Conservation (phyloP, 2,329 filamentous ascomycete genomes). For the Nemania serpens region DNA sequence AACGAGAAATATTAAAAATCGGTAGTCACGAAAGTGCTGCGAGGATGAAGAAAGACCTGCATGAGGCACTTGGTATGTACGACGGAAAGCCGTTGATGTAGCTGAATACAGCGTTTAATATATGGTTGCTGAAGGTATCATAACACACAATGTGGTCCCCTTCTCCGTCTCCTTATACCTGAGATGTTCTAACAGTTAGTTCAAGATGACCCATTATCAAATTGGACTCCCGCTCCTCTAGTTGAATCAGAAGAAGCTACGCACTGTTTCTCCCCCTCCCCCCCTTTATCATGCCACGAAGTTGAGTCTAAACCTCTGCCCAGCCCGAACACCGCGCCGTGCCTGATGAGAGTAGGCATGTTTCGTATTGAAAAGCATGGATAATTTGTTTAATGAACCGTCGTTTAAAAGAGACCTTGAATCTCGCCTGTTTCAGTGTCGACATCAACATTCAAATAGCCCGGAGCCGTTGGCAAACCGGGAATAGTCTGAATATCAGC, state of each 20-base stretch:
- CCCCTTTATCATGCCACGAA: constrained; percentile 17
- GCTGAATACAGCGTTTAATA: constrained; percentile 7
- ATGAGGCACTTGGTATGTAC: neutral
- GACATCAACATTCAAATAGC: constrained; percentile 91
- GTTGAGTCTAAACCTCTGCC: constrained; percentile 25
- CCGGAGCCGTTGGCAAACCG: constrained; percentile 90
- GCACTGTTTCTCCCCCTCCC: constrained; percentile 13
- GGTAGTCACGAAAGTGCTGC: neutral
- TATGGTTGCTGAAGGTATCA: constrained; percentile 29
- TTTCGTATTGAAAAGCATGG: neutral
- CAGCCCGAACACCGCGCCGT: constrained; percentile 15
- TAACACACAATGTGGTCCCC: neutral
- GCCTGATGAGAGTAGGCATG: neutral
- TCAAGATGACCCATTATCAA: constrained; percentile 3
- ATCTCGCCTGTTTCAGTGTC: constrained; percentile 84
- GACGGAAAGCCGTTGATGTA: neutral
- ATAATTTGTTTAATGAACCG: neutral
- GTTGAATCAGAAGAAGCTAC: constrained; percentile 30
- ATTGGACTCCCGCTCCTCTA: constrained; percentile 24
- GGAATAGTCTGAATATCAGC: constrained; percentile 99
- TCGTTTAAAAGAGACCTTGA: constrained; percentile 79
- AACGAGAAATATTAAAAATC: no score
- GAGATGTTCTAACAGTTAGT: constrained; percentile 2
- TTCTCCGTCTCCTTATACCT: neutral
- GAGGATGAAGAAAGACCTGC: neutral